Percentiles rank a stretch among this genome's conserved stretches.
Evolutionary conservation across 208 protist genomes (phyloP).

Genomic region (Trichomonas tenax): DNA sequence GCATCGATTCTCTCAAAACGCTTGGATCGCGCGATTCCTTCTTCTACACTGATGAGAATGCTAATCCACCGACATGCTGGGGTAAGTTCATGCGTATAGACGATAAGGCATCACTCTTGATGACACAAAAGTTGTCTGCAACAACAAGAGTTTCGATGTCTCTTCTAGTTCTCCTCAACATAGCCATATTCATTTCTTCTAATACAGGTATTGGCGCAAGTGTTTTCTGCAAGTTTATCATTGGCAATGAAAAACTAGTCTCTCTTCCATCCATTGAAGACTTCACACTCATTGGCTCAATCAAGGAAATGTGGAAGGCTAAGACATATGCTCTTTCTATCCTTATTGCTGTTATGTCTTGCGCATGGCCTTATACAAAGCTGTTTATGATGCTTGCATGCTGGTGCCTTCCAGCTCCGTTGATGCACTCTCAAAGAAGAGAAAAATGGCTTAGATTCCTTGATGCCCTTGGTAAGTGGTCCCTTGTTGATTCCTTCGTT

Average conservation of each 20-base stretch:
- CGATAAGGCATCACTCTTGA: not conserved
- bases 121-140: not conserved
- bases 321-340: slow-evolving; percentile 58
- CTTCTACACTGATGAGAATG: not conserved
- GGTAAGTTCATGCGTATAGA: not conserved
- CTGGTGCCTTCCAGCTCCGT: slow-evolving; percentile 50
- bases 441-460: slow-evolving; percentile 51
- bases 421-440: slow-evolving; percentile 44
- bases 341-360: slow-evolving; percentile 66
- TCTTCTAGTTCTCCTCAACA: slow-evolving; percentile 21
- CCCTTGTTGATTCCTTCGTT: slow-evolving; percentile 68
- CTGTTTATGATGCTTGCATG: slow-evolving; percentile 47
- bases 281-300: slow-evolving; percentile 61
- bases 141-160: not conserved
- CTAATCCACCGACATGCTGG: not conserved
- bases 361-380: slow-evolving; percentile 74
- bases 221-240: slow-evolving; percentile 38
- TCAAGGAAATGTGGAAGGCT: slow-evolving; percentile 61
- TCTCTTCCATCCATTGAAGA: slow-evolving; percentile 43
- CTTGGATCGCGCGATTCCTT: not conserved
- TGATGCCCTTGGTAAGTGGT: slow-evolving; percentile 71
- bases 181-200: slow-evolving; percentile 47
- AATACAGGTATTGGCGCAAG: slow-evolving; percentile 45
- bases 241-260: slow-evolving; percentile 15
- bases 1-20: not conserved